Evolutionary conservation across 2,329 filamentous ascomycete species (phyloP), one percentile per base, ranked within the genome.

Genomic region (Fusarium sp.): DNA sequence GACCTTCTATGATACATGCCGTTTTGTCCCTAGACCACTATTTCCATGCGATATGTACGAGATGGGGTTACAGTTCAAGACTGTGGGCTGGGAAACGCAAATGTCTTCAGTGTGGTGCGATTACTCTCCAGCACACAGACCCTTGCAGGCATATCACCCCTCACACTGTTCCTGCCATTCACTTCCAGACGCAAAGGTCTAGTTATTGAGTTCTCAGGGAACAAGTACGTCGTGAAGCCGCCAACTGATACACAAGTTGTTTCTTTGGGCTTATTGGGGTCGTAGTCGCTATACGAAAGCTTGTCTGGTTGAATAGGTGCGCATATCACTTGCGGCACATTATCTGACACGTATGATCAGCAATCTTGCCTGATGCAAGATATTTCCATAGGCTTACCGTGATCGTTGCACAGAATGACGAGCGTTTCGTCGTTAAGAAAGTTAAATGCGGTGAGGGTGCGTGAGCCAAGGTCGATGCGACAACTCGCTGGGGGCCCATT

Each of bases 371-470:
- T 23, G 7, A 12, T 15, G 13, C 28, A 13, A 38, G 11, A 44
- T 40, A 23, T 45, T 18, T 4, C 6, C 10, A 12, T 10, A 6
- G 20, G 65, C 70, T 41, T 73, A 83, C 84, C 80, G 72, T 74
- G 26, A 53, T 69, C 42, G 76, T 74, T 78, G 85, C 86, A 78
- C 3, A 94, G 83, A 2, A 92, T 70, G 54, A 93, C 82, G 3
- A 94, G 76, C 0, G 80, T 83, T 13, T 83, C 78, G 57, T 91
- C 87, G 71, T 91, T 84, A 42, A 92, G 83, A 72, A 94, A 93
- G 74, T 90, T 89, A 15, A 91, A 77, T 74, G 93, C 90, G 20
- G 88, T 77, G 16, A 90, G 78, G n/a, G 77, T 79, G 12, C 79
- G 79, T 8, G 79, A 73, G 1, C 77, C 79, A 3, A 88, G 76